phyloP scores from a whole-genome alignment of 176 grass and related monocot species.

The Urochloa ruziziensis region DNA sequence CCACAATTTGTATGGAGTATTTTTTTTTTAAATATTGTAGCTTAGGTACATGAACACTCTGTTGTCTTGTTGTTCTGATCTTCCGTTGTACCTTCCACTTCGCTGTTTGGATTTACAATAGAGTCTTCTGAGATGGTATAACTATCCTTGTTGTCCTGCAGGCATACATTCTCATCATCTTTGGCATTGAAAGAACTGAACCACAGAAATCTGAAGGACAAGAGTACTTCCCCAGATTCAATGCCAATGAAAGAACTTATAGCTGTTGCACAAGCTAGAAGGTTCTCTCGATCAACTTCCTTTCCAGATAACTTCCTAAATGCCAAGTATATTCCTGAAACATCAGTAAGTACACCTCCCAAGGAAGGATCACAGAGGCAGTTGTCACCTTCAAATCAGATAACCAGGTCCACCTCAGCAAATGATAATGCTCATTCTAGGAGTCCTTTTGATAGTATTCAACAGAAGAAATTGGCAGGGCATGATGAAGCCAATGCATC shows the following conservation, averaged over 20 bases:
- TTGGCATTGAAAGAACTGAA: constrained; percentile 55
- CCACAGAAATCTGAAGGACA: constrained; percentile 58
- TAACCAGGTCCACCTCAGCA: constrained; percentile 37
- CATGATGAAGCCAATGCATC: constrained; percentile 59
- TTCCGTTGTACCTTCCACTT: constrained; percentile 7
- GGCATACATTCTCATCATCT: constrained; percentile 54
- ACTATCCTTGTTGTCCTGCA: constrained; percentile 47
- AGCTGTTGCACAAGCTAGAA: constrained; percentile 82
- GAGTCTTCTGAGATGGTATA: constrained; percentile 28
- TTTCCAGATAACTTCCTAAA: constrained; percentile 71
- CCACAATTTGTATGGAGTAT: background rate
- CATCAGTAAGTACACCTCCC: constrained; percentile 30
- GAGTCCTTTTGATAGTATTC: constrained; percentile 46
- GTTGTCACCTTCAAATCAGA: constrained; percentile 41
- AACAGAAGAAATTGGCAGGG: constrained; percentile 40
- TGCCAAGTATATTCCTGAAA: constrained; percentile 44
- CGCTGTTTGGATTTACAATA: constrained; percentile 31
- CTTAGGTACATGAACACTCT: background rate
- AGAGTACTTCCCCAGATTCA: constrained; percentile 72
- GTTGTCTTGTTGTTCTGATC: background rate
- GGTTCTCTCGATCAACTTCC: constrained; percentile 65
- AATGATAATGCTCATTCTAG: constrained; percentile 39
- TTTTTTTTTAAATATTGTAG: background rate
- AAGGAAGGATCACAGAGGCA: constrained; percentile 50
- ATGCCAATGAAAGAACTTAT: constrained; percentile 89